Evolutionary conservation across 2,329 filamentous ascomycete genomes (phyloP).

Genomic region (Clonostachys rhizophaga): DNA sequence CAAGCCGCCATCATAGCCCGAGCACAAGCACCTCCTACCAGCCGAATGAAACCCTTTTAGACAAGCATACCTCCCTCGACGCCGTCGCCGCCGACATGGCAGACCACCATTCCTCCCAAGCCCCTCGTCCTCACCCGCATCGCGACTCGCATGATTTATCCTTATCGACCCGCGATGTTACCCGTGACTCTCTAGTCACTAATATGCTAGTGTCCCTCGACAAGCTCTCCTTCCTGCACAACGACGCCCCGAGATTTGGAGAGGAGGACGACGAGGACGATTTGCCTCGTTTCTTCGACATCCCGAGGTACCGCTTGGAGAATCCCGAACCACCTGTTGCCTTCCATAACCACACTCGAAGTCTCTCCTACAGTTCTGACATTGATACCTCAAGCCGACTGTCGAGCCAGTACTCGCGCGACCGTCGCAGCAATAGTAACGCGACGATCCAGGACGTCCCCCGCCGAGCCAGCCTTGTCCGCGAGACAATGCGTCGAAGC

Average conservation of each 20-base stretch:
- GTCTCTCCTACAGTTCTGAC: conserved; percentile 59
- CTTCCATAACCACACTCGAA: conserved; percentile 18
- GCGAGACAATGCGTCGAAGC: conserved; percentile 31
- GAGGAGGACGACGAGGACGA: conserved; percentile 16
- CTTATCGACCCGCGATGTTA: conserved; percentile 69
- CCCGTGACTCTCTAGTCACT: conserved; percentile 86
- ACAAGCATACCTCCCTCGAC: conserved; percentile 9
- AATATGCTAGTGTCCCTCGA: conserved; percentile 95
- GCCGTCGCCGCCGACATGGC: conserved; percentile 11
- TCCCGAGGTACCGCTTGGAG: conserved; percentile 4
- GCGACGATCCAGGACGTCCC: conserved; percentile 60
- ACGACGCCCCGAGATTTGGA: conserved; percentile 12
- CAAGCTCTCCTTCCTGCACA: conserved; percentile 54
- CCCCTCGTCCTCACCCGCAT: conserved; percentile 9
- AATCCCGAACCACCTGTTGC: conserved; percentile 27
- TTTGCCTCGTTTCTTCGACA: conserved; percentile 9
- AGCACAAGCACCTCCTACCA: neutral
- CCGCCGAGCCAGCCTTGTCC: conserved; percentile 59
- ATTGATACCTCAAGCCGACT: conserved; percentile 49
- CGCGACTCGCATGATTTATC: conserved; percentile 83
- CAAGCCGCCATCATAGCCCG: neutral
- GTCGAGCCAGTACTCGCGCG: conserved; percentile 48
- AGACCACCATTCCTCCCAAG: conserved; percentile 12
- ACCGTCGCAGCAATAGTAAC: conserved; percentile 75
- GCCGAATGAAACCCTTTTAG: conserved; percentile 14